phyloP scores from a whole-genome alignment of 2,329 filamentous ascomycete genomes.

The Hypomyces perniciosus region DNA sequence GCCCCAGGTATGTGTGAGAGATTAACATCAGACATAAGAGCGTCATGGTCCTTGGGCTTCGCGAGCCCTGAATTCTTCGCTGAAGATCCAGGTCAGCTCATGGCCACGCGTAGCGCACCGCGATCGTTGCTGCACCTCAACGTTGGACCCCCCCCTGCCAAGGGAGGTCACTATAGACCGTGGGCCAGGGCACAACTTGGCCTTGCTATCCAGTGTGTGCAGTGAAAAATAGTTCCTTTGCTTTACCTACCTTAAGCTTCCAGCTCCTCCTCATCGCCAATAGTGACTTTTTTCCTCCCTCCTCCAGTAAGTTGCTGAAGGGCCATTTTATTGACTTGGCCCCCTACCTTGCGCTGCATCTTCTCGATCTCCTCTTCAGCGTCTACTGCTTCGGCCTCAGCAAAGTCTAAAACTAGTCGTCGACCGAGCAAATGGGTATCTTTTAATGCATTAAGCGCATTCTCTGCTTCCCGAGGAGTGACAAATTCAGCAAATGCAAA shows the following conservation, averaged over 20 bases:
- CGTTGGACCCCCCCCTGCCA: conserved; percentile 14
- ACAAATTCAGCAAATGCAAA: conserved; percentile 98
- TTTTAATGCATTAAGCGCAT: conserved; percentile 82
- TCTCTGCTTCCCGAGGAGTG: conserved; percentile 80
- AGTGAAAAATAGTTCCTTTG: conserved; percentile 14
- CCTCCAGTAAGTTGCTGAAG: conserved; percentile 80
- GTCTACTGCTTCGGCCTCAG: conserved; percentile 80
- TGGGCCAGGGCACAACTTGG: conserved; percentile 11
- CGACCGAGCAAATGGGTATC: conserved; percentile 92
- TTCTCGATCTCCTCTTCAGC: conserved; percentile 93
- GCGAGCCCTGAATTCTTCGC: conserved; percentile 24
- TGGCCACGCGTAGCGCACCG: conserved; percentile 6
- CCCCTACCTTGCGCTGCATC: conserved; percentile 93
- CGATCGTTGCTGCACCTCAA: conserved; percentile 5
- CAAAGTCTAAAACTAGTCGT: conserved; percentile 85
- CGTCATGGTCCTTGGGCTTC: conserved; percentile 19
- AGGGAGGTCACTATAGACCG: conserved; percentile 17
- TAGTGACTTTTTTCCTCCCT: conserved; percentile 82
- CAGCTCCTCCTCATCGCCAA: conserved; percentile 62
- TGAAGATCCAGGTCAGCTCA: conserved; percentile 15
- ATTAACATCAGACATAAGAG: conserved; percentile 35
- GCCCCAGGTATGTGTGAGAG: conserved; percentile 34
- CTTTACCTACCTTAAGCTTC: conserved; percentile 25
- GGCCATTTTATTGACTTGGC: conserved; percentile 84
- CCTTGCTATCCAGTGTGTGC: conserved; percentile 11